Percentiles rank a stretch among this genome's conserved stretches.
phyloP scores from a whole-genome alignment of 108 stramenopile genomes.

The Nitzschia putrida region DNA sequence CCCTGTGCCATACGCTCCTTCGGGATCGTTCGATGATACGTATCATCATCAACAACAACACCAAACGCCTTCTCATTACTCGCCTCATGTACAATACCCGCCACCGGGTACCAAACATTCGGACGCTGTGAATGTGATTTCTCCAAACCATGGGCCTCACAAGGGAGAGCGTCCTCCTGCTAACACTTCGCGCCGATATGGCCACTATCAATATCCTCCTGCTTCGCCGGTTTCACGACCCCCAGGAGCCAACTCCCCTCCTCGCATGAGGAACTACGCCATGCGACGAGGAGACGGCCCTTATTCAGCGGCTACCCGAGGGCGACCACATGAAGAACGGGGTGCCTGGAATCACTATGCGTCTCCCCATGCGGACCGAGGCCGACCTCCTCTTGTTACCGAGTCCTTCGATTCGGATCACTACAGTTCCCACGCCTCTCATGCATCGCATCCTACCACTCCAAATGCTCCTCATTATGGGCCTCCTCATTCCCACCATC shows the following conservation, averaged over 20 bases:
- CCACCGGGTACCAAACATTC: conserved; percentile 37
- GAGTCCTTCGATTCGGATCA: conserved; percentile 63
- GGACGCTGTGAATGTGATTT: conserved; percentile 59
- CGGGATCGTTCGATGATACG: conserved; percentile 53
- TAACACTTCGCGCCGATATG: conserved; percentile 23
- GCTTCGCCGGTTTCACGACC: conserved; percentile 49
- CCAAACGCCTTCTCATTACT: conserved; percentile 40
- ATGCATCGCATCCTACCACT: conserved; percentile 40
- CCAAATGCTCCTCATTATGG: conserved; percentile 40
- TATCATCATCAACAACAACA: conserved; percentile 14
- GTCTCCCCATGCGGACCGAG: conserved; percentile 22
- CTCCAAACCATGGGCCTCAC: conserved; percentile 48
- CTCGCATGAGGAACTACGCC: conserved; percentile 40
- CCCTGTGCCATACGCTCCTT: conserved; percentile 39
- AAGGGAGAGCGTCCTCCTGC: conserved; percentile 27
- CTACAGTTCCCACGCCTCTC: conserved; percentile 31
- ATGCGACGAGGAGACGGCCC: conserved; percentile 47
- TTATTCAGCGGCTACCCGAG: conserved; percentile 41
- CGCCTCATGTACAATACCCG: conserved; percentile 58
- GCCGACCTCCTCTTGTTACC: conserved; percentile 44
- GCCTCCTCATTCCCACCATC: conserved; percentile 8
- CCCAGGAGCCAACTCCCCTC: conserved; percentile 27
- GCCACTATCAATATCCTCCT: conserved; percentile 55
- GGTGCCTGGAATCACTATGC: conserved; percentile 30
- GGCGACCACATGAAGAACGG: conserved; percentile 19